phyloP scores from a whole-genome alignment of 345 rosid genomes.

The Bruguiera gymnorhiza region DNA sequence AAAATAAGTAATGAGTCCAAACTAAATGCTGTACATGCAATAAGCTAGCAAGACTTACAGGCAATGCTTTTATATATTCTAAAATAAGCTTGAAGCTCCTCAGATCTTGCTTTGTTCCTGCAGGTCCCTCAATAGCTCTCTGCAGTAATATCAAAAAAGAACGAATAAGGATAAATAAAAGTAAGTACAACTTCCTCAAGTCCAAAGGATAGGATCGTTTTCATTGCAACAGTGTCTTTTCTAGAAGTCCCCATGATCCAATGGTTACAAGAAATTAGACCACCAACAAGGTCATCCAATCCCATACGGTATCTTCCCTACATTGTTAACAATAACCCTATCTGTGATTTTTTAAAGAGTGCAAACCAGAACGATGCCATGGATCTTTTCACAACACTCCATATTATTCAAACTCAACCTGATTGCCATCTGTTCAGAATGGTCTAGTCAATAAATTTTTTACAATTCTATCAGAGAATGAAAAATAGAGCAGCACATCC shows the following conservation, averaged over 20 bases:
- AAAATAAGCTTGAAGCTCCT: conserved; percentile 80
- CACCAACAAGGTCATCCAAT: background rate
- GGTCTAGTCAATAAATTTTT: too few relatives aligned
- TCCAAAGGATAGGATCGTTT: background rate
- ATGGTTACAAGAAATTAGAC: background rate
- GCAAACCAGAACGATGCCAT: too few relatives aligned
- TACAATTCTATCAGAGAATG: too few relatives aligned
- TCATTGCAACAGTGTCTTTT: background rate
- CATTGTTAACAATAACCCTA: too few relatives aligned
- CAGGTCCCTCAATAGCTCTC: conserved; percentile 70
- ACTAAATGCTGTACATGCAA: background rate
- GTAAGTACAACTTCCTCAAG: background rate
- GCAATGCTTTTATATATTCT: conserved; percentile 90
- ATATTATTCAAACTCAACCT: too few relatives aligned
- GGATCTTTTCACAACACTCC: too few relatives aligned
- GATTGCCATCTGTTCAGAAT: too few relatives aligned
- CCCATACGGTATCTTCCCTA: too few relatives aligned
- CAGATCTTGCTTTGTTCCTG: conserved; percentile 62
- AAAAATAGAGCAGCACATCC: too few relatives aligned
- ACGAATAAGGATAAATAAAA: conserved; percentile 7
- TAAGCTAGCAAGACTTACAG: conserved; percentile 43
- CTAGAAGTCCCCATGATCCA: background rate
- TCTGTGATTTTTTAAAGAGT: too few relatives aligned
- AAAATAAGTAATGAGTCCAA: background rate
- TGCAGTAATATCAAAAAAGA: conserved; percentile 33